Evolutionary conservation across 75 land plant species (phyloP), one percentile per base, ranked within the genome.

Genomic region (Cryptomeria japonica): DNA sequence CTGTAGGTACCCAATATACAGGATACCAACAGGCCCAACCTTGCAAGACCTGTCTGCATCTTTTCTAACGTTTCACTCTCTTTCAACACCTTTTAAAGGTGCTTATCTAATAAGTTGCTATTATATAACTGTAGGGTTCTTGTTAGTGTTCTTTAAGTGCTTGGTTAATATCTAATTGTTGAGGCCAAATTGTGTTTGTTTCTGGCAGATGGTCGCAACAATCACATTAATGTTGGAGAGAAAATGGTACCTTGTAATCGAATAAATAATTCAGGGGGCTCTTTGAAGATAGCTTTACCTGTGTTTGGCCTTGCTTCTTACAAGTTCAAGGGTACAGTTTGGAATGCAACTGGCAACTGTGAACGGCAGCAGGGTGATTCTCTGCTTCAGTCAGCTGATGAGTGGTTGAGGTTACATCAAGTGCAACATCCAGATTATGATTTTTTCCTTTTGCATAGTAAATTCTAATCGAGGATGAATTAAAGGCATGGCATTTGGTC

Each of bases 11-110:
- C 98, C 98, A 18, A 97, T 97, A 41, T 97, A 97, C 88, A 94
- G 98, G 78, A 97, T 97, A 90, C 98, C 98, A 68, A 94, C 90
- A 16, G 98, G 97, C 36, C 94, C 95, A 88, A 94, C 98, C 5
- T 87, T 97, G 41, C 88, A 87, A 85, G 97, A 97, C 86, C 80
- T 97, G 86, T 93, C 94, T 89, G 94, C 97, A 56, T 97, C 96
- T 87, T 97, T 97, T 88, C 87, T 97, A 46, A 97, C 98, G 25
- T 97, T 85, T 31, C 97, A 97, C 88, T 88, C 90, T 72, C 95
- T 97, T 85, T 91, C 93, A 37, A 95, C 96, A 38, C 93, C 95
- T 5, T 47, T 87, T 37, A 85, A 56, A 91, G 94, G 97, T 96
- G 87, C 72, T 46, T 41, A 55, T 31, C 18, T 61, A 18, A 56